Conservation (phyloP, 192 early-diverging fungal genomes). For the Umbelopsis vinacea region DNA sequence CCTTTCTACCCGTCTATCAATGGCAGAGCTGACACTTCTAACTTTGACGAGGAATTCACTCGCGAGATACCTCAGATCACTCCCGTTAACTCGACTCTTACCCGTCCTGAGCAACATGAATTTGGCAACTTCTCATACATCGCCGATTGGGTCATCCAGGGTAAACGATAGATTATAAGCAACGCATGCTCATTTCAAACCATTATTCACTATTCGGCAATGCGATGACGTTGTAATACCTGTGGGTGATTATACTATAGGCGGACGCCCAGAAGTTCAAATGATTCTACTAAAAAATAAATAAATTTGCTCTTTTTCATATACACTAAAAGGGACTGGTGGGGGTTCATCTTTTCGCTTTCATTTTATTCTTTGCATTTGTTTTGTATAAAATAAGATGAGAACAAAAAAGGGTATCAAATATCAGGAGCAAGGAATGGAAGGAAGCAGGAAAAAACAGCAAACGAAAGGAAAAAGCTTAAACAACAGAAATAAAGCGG, state of each 20-base stretch:
- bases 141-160: slow-evolving; percentile 76
- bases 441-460: background rate
- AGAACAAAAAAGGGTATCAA: background rate
- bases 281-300: no score
- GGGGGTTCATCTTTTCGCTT: background rate
- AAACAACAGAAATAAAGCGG: slow-evolving; percentile 1
- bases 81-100: slow-evolving; percentile 85
- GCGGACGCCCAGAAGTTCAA: no score
- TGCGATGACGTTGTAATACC: background rate
- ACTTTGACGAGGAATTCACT: slow-evolving; percentile 99
- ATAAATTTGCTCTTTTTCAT: no score
- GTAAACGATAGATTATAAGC: slow-evolving; percentile 8
- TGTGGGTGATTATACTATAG: background rate
- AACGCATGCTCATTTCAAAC: background rate
- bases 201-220: background rate
- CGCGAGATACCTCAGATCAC: slow-evolving; percentile 91
- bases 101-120: slow-evolving; percentile 86
- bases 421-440: background rate
- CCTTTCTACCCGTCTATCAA: slow-evolving; percentile 87
- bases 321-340: background rate
- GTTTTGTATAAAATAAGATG: background rate
- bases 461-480: background rate
- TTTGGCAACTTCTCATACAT: slow-evolving; percentile 95
- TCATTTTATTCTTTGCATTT: background rate
- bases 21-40: slow-evolving; percentile 84